A percentile compares a stretch with the other conserved stretches of the same genome.
These are phyloP conservation scores for Dentipellis sp. DNA, from an alignment of 768 basidiomycete genomes.

Conservation along the genomic window DNA sequence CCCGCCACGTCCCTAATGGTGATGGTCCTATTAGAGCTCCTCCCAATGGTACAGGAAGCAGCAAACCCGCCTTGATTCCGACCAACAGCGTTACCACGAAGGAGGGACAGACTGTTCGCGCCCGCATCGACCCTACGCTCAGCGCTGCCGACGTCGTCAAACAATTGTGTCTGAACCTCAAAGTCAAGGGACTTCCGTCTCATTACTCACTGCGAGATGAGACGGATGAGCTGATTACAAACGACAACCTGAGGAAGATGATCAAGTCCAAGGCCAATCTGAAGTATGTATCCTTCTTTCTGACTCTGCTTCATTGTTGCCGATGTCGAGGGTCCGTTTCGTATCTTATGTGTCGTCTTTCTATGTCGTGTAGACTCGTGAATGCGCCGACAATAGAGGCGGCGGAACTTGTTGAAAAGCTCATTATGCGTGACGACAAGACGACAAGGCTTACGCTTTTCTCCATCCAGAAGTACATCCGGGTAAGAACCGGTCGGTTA, in stretches of 20 bases:
- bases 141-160: slow-evolving; percentile 79
- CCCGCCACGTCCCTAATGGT: slow-evolving; percentile 1
- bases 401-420: slow-evolving; percentile 63
- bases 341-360: neutral
- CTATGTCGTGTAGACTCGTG: slow-evolving; percentile 45
- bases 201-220: slow-evolving; percentile 78
- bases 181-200: slow-evolving; percentile 63
- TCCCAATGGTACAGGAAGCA: slow-evolving; percentile 15
- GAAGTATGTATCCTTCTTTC: slow-evolving; percentile 42
- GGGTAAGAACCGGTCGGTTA: slow-evolving; percentile 31
- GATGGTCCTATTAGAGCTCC: slow-evolving; percentile 2
- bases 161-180: slow-evolving; percentile 74
- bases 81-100: slow-evolving; percentile 79
- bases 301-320: neutral
- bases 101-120: slow-evolving; percentile 64
- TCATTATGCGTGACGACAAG: slow-evolving; percentile 48
- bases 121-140: slow-evolving; percentile 77
- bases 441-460: slow-evolving; percentile 62
- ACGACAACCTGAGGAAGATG: slow-evolving; percentile 77
- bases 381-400: slow-evolving; percentile 77
- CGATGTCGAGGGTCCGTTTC: neutral
- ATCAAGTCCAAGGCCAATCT: slow-evolving; percentile 71
- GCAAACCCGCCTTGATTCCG: slow-evolving; percentile 50
- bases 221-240: slow-evolving; percentile 74
- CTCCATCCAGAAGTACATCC: slow-evolving; percentile 71